Percentiles rank a stretch among this genome's conserved stretches.
These are phyloP conservation scores for Amoebophrya sp. DNA, from an alignment of 169 alveolate genomes.

Conservation along the genomic window DNA sequence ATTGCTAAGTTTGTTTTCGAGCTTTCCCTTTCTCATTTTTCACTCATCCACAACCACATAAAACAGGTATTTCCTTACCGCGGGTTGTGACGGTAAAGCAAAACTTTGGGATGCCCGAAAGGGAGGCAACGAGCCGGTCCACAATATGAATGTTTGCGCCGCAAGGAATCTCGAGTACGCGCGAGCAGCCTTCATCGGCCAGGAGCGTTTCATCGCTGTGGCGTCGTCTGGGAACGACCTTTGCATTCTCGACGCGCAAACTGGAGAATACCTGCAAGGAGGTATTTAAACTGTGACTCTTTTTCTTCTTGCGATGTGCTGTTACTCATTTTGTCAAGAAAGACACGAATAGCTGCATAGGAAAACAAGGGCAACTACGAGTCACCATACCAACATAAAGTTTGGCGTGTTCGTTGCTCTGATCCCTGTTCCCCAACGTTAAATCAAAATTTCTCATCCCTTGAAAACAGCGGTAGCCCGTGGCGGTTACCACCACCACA, in stretches of 20 bases:
- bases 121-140: background rate
- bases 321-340: too few relatives aligned
- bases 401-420: too few relatives aligned
- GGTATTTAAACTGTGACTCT: too few relatives aligned
- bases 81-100: conserved; percentile 4
- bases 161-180: background rate
- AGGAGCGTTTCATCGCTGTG: background rate
- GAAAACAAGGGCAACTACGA: too few relatives aligned
- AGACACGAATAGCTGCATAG: too few relatives aligned
- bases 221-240: background rate
- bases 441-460: too few relatives aligned
- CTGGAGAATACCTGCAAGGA: background rate
- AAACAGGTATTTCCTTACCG: background rate
- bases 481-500: background rate
- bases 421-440: too few relatives aligned
- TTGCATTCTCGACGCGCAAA: background rate
- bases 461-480: conserved; percentile 12
- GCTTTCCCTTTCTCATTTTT: background rate
- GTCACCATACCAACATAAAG: too few relatives aligned
- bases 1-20: too few relatives aligned
- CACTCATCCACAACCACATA: background rate
- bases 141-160: background rate
- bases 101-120: background rate
- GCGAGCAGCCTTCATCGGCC: background rate
- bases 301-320: too few relatives aligned